Percentiles rank a stretch among this genome's conserved stretches.
Evolutionary conservation across 495 filamentous ascomycete genomes (phyloP).

Genomic region (Penicillium cataractarum): DNA sequence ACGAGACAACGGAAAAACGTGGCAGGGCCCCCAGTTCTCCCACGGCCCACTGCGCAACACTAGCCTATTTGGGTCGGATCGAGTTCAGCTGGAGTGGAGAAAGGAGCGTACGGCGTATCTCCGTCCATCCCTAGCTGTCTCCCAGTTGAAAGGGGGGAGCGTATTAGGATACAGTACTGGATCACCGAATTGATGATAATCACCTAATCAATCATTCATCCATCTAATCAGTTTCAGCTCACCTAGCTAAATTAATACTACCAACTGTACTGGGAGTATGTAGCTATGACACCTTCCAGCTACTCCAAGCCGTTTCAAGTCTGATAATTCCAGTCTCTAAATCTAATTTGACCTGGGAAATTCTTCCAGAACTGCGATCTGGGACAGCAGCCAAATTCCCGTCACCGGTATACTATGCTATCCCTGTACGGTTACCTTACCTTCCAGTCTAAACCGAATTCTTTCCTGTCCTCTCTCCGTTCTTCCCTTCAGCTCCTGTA

Average conservation of each 20-base stretch:
- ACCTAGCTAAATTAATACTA: background rate
- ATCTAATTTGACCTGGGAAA: too few species aligned
- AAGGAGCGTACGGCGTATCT: background rate
- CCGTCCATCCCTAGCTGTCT: background rate
- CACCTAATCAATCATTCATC: background rate
- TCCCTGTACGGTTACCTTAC: background rate
- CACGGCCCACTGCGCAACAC: background rate
- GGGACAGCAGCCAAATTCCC: too few species aligned
- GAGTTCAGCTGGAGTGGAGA: background rate
- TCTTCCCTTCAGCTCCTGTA: slow-evolving; percentile 11
- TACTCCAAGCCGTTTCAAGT: background rate
- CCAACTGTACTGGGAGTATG: too few species aligned
- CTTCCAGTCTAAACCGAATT: background rate
- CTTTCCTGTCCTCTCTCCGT: background rate
- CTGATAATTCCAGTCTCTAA: background rate
- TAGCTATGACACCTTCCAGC: background rate
- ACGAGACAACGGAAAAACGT: background rate
- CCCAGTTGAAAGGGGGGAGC: background rate
- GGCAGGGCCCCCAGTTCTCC: background rate
- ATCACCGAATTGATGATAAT: background rate
- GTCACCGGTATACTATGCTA: background rate
- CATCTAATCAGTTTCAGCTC: background rate
- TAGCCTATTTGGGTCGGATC: background rate
- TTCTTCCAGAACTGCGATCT: too few species aligned
- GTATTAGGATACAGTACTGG: background rate